Percentiles rank a stretch among this genome's conserved stretches.
Evolutionary conservation across 495 filamentous ascomycete genomes (phyloP).

Genomic region (Aspergillus leporis): DNA sequence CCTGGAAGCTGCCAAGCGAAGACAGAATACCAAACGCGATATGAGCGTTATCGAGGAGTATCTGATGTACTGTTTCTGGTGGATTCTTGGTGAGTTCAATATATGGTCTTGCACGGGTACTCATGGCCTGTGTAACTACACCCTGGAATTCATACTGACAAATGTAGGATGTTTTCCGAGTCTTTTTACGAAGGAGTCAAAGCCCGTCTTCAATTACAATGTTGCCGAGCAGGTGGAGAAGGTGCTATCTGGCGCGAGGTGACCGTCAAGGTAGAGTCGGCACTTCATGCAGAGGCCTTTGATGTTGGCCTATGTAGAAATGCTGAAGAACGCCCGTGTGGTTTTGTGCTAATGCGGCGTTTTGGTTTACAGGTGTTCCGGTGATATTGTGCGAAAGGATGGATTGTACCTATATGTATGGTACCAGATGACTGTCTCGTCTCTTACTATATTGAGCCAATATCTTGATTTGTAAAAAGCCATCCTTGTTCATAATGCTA

Average conservation of each 20-base stretch:
- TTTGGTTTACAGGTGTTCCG: not conserved
- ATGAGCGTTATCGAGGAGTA: slow-evolving; percentile 35
- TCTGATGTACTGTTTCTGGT: slow-evolving; percentile 36
- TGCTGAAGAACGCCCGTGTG: no score
- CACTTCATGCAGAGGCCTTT: not conserved
- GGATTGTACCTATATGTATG: no score
- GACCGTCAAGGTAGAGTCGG: not conserved
- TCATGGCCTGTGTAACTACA: not conserved
- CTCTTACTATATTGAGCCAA: no score
- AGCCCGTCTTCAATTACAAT: slow-evolving; percentile 12
- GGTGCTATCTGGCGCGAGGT: not conserved
- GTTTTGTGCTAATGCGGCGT: no score
- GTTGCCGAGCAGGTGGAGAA: slow-evolving; percentile 10
- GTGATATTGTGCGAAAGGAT: not conserved
- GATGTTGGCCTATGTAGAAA: no score
- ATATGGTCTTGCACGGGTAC: not conserved
- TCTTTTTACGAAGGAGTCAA: not conserved
- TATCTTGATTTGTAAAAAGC: no score
- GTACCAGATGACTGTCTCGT: no score
- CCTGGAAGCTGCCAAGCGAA: slow-evolving; percentile 28
- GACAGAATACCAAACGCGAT: slow-evolving; percentile 32
- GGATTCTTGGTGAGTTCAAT: slow-evolving; percentile 29
- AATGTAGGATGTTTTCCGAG: slow-evolving; percentile 13
- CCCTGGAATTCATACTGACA: not conserved
- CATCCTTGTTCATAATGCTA: no score